Percentiles rank a stretch among this genome's conserved stretches.
Evolutionary conservation across 352 stramenopile species (phyloP).

Genomic region (Globisporangium rhizosaccharum): DNA sequence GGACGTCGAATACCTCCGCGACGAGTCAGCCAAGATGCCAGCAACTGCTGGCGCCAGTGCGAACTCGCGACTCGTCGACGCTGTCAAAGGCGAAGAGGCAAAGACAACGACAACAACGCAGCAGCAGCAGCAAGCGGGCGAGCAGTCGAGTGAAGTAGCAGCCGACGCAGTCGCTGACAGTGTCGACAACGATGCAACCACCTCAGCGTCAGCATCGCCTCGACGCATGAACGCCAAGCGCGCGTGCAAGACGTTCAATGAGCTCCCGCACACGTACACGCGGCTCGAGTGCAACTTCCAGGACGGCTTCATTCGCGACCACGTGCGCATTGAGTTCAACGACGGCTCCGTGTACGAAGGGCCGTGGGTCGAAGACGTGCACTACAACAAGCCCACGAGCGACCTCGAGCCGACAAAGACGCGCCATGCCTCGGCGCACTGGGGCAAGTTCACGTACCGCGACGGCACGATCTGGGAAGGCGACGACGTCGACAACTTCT

Average conservation of each 20-base stretch:
- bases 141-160: conserved; percentile 2
- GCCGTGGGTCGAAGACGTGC: conserved; percentile 64
- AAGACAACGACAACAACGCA: neutral
- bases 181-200: neutral
- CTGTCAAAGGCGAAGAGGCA: neutral
- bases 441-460: conserved; percentile 67
- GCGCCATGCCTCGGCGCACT: conserved; percentile 32
- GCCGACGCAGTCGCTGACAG: neutral
- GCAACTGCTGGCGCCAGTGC: neutral
- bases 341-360: conserved; percentile 78
- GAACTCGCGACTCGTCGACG: conserved; percentile 3
- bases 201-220: neutral
- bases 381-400: conserved; percentile 32
- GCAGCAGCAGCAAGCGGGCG: neutral
- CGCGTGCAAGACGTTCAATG: conserved; percentile 13
- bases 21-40: conserved; percentile 17
- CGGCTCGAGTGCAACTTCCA: conserved; percentile 70
- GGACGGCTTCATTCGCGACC: conserved; percentile 55
- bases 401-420: conserved; percentile 57
- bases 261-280: conserved; percentile 62
- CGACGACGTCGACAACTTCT: conserved; percentile 78
- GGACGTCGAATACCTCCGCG: conserved; percentile 53
- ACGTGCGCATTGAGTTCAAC: conserved; percentile 72
- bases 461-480: conserved; percentile 75
- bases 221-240: conserved; percentile 4